Conservation (phyloP, 805 yeast genomes). For the Lipomyces starkeyi region DNA sequence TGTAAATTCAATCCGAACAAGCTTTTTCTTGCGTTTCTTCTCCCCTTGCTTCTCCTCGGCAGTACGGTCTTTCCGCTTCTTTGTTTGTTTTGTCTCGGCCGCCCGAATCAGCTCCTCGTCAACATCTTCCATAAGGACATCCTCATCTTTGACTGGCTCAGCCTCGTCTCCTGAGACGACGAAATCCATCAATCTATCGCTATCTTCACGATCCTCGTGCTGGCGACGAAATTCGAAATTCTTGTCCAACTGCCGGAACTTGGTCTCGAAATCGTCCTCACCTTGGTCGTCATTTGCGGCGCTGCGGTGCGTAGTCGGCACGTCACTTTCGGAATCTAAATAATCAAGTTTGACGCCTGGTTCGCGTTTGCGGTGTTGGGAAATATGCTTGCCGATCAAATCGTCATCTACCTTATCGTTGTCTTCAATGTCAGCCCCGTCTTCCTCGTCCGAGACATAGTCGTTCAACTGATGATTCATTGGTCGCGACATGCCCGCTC, state of each 20-base stretch:
- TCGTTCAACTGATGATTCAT: slow-evolving; percentile 43
- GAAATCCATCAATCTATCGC: slow-evolving; percentile 14
- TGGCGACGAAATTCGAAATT: not conserved
- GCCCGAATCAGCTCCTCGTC: slow-evolving; percentile 10
- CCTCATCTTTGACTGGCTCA: slow-evolving; percentile 3
- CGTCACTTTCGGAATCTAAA: slow-evolving; percentile 9
- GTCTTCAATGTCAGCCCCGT: slow-evolving; percentile 12
- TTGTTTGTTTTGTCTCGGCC: not conserved
- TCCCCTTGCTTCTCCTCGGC: not conserved
- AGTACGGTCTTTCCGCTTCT: slow-evolving; percentile 22
- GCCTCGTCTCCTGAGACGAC: slow-evolving; percentile 13
- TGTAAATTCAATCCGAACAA: slow-evolving; percentile 31
- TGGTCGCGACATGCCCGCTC: slow-evolving; percentile 38
- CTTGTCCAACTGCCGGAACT: slow-evolving; percentile 5
- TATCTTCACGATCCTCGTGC: slow-evolving; percentile 9
- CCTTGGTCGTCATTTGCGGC: not conserved
- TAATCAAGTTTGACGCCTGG: not conserved
- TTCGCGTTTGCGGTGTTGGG: not conserved
- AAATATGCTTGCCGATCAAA: not conserved
- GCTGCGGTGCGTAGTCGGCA: not conserved
- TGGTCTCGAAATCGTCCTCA: slow-evolving; percentile 7
- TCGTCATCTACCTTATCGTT: slow-evolving; percentile 16
- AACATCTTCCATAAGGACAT: slow-evolving; percentile 2
- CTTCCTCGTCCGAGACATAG: slow-evolving; percentile 39
- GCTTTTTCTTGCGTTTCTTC: slow-evolving; percentile 10